phyloP scores from a whole-genome alignment of 2,329 filamentous ascomycete genomes.

The Chrysoporthe austroafricana region DNA sequence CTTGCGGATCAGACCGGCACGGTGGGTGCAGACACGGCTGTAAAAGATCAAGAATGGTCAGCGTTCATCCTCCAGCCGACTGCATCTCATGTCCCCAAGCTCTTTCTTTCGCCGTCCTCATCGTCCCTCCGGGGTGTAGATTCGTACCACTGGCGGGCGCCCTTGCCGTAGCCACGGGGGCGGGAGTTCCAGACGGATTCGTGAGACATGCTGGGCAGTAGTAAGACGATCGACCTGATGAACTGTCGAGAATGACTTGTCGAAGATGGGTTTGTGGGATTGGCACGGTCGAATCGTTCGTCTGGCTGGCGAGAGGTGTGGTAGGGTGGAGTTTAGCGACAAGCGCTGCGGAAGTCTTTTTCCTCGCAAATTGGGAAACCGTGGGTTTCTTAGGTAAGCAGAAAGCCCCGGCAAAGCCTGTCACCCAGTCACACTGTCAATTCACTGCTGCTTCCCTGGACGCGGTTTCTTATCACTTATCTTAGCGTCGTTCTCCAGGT shows the following conservation, averaged over 20 bases:
- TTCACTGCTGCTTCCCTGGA: not conserved
- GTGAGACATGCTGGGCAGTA: slow-evolving; percentile 64
- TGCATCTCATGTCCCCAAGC: slow-evolving; percentile 23
- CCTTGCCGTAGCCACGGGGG: slow-evolving; percentile 96
- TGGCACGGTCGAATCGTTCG: slow-evolving; percentile 27
- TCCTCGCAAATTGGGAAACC: slow-evolving; percentile 32
- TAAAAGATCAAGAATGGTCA: slow-evolving; percentile 31
- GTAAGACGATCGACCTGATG: slow-evolving; percentile 31
- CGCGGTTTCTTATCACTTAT: slow-evolving; percentile 12
- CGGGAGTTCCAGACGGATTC: slow-evolving; percentile 99
- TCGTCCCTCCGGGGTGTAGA: slow-evolving; percentile 16
- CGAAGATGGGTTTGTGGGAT: slow-evolving; percentile 23
- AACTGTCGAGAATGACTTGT: slow-evolving; percentile 33
- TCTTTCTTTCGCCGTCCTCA: slow-evolving; percentile 7
- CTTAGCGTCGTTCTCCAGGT: slow-evolving; percentile 14
- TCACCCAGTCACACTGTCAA: not conserved
- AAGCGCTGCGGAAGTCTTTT: slow-evolving; percentile 29
- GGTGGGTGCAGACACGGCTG: slow-evolving; percentile 81
- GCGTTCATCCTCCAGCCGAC: slow-evolving; percentile 31
- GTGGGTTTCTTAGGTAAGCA: slow-evolving; percentile 27
- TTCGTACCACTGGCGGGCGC: slow-evolving; percentile 87
- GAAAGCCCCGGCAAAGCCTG: not conserved
- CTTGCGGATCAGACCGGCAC: slow-evolving; percentile 99
- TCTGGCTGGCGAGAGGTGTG: slow-evolving; percentile 26
- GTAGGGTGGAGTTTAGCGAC: slow-evolving; percentile 26